These are phyloP conservation scores for Pulicaria dysenterica DNA, from an alignment of 129 eudicot genomes.

Conservation along the genomic window DNA sequence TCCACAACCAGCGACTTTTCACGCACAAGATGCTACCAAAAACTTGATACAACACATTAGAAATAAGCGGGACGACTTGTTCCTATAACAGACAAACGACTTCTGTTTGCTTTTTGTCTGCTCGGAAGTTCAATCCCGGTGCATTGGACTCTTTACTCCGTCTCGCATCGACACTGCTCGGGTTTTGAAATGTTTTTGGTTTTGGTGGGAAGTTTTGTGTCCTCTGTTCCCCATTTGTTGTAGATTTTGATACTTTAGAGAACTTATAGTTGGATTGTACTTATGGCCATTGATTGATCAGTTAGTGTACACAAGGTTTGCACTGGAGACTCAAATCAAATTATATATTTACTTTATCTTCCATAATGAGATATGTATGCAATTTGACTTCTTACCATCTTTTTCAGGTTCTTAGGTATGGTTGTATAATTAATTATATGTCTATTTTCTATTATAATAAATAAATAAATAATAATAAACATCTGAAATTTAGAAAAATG, in stretches of 20 bases:
- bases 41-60: slow-evolving; percentile 57
- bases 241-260: slow-evolving; percentile 26
- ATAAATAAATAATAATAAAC: too few relatives aligned
- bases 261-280: too few relatives aligned
- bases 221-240: slow-evolving; percentile 24
- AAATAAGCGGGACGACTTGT: slow-evolving; percentile 69
- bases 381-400: too few relatives aligned
- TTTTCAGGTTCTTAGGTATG: too few relatives aligned
- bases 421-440: too few relatives aligned
- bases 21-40: slow-evolving; percentile 50
- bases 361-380: too few relatives aligned
- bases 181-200: slow-evolving; percentile 40
- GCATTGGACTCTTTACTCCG: slow-evolving; percentile 63
- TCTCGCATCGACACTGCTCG: slow-evolving; percentile 50
- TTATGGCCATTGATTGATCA: too few relatives aligned
- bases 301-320: slow-evolving; percentile 17
- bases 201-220: slow-evolving; percentile 21
- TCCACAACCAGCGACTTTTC: slow-evolving; percentile 84
- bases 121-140: slow-evolving; percentile 69
- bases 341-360: neutral
- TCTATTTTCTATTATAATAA: too few relatives aligned
- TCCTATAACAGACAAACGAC: slow-evolving; percentile 47
- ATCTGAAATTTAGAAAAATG: too few relatives aligned
- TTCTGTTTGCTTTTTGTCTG: slow-evolving; percentile 67
- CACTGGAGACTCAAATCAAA: neutral